phyloP scores from a whole-genome alignment of 83 land plant genomes.

The Thuja plicata region DNA sequence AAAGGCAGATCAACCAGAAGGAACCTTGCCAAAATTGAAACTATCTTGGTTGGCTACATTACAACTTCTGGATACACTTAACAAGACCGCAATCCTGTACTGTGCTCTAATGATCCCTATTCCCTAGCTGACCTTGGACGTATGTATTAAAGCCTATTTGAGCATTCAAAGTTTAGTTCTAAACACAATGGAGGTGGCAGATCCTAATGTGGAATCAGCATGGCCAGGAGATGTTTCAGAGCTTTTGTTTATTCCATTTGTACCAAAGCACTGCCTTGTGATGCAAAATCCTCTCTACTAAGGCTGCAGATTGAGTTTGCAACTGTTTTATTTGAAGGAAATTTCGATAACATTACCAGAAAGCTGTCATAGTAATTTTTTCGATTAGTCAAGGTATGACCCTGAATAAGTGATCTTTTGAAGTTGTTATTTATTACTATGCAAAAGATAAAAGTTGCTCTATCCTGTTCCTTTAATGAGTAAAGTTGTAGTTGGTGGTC shows the following conservation, averaged over 20 bases:
- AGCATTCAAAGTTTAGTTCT: neutral
- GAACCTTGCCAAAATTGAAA: neutral
- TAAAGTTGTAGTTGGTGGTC: neutral
- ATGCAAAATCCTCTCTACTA: neutral
- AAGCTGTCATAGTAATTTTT: neutral
- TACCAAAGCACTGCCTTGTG: neutral
- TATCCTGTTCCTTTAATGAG: neutral
- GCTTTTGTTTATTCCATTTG: neutral
- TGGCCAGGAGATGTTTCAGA: neutral
- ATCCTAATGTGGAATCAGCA: neutral
- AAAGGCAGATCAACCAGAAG: neutral
- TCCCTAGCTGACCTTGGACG: neutral
- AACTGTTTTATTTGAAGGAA: neutral
- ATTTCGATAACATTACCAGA: neutral
- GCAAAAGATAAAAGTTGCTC: neutral
- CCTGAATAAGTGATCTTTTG: neutral
- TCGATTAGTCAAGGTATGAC: neutral
- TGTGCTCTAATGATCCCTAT: neutral
- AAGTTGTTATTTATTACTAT: neutral
- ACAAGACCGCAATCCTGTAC: neutral
- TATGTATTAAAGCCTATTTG: neutral
- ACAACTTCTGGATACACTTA: neutral
- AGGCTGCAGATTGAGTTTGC: neutral
- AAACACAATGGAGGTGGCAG: neutral
- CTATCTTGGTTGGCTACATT: neutral